Percentiles rank a stretch among this genome's conserved stretches.
Conservation (phyloP, 1,284 basidiomycete genomes). For the Kalmanozyma brasiliensis region DNA sequence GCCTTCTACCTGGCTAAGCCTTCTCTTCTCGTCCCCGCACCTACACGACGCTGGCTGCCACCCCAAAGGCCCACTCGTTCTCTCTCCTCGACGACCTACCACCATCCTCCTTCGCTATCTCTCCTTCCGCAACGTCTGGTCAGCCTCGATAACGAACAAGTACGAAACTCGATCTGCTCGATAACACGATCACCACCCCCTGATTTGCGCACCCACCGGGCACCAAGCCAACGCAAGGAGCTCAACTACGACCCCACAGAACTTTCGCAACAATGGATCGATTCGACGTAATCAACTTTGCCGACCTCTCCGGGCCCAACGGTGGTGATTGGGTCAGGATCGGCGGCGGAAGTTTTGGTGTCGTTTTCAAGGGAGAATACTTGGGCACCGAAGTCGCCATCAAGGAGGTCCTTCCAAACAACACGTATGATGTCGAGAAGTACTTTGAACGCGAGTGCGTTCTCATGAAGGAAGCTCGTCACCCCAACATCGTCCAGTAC, state of each 20-base stretch:
- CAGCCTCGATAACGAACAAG: too few species aligned
- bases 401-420: slow-evolving; percentile 91
- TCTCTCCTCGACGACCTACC: neutral
- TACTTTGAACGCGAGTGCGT: slow-evolving; percentile 98
- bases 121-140: neutral
- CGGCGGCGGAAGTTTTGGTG: slow-evolving; percentile 63
- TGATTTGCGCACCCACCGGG: too few species aligned
- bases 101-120: neutral
- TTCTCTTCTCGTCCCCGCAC: slow-evolving; percentile 6
- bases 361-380: slow-evolving; percentile 76
- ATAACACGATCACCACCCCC: neutral
- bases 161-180: slow-evolving; percentile 3
- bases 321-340: slow-evolving; percentile 60
- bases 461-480: slow-evolving; percentile 90
- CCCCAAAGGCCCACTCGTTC: slow-evolving; percentile 6
- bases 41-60: slow-evolving; percentile 17
- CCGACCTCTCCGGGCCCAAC: slow-evolving; percentile 58
- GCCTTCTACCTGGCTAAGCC: neutral
- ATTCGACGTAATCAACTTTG: slow-evolving; percentile 64
- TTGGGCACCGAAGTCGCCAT: slow-evolving; percentile 95
- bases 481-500: slow-evolving; percentile 93
- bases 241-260: neutral
- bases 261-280: slow-evolving; percentile 51
- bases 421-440: slow-evolving; percentile 88
- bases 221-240: too few species aligned